Conservation (phyloP, 2,329 filamentous ascomycete genomes). For the Pseudocercospora vitis region DNA sequence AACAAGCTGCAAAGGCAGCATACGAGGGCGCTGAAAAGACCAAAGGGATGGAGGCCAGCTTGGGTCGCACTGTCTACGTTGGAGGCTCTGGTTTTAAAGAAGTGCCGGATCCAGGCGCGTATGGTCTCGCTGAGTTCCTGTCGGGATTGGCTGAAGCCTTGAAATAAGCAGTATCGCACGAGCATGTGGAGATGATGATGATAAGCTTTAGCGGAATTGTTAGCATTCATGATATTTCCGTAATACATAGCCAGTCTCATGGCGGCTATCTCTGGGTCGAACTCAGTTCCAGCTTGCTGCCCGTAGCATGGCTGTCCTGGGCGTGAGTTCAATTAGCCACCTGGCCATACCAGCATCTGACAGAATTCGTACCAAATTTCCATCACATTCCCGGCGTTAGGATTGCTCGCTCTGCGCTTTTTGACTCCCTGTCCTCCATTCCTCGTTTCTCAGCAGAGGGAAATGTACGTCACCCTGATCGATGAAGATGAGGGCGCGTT, state of each 20-base stretch:
- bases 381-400: background rate
- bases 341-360: background rate
- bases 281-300: conserved; percentile 8
- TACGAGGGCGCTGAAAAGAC: conserved; percentile 76
- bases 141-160: conserved; percentile 66
- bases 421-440: background rate
- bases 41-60: conserved; percentile 85
- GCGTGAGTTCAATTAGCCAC: background rate
- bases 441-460: no score
- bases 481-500: no score
- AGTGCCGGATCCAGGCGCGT: conserved; percentile 71
- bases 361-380: background rate
- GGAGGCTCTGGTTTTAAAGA: conserved; percentile 72
- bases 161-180: conserved; percentile 28
- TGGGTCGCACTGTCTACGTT: conserved; percentile 82
- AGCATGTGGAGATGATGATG: background rate
- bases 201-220: conserved; percentile 11
- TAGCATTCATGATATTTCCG: conserved; percentile 19
- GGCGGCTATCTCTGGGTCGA: conserved; percentile 11
- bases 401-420: background rate
- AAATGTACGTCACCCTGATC: no score
- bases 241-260: conserved; percentile 21
- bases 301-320: background rate
- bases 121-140: conserved; percentile 84
- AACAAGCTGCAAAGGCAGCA: conserved; percentile 73